Conservation (phyloP, 176 grass and related monocot species). For the Eleusine indica region DNA sequence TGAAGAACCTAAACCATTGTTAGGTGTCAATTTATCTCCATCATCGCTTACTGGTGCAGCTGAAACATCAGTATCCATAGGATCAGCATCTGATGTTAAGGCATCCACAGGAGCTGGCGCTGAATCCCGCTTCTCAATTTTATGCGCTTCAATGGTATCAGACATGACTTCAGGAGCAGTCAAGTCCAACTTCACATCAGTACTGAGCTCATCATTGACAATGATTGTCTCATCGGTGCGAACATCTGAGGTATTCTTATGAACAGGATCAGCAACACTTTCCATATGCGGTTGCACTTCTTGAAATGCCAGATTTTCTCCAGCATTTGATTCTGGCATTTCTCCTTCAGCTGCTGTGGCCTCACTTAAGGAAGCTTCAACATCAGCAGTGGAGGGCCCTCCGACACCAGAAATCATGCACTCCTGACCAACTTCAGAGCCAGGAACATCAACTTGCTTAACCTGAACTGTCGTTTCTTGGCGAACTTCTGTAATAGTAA, state of each 20-base stretch:
- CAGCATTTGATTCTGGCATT: slow-evolving; percentile 28
- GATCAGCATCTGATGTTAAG: slow-evolving; percentile 41
- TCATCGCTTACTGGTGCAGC: slow-evolving; percentile 33
- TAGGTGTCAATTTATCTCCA: slow-evolving; percentile 27
- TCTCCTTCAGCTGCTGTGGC: slow-evolving; percentile 24
- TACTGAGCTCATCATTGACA: slow-evolving; percentile 36
- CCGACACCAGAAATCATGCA: background rate
- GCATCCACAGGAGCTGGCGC: slow-evolving; percentile 30
- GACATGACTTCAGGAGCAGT: slow-evolving; percentile 30
- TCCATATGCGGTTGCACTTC: slow-evolving; percentile 25
- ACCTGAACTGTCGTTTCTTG: slow-evolving; percentile 43
- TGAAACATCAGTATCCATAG: slow-evolving; percentile 40
- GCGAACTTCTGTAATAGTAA: slow-evolving; percentile 28
- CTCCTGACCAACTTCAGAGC: slow-evolving; percentile 19
- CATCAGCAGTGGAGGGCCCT: slow-evolving; percentile 1
- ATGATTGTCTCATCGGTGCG: slow-evolving; percentile 38
- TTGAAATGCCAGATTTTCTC: slow-evolving; percentile 31
- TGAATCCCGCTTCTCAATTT: slow-evolving; percentile 41
- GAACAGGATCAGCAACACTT: slow-evolving; percentile 25
- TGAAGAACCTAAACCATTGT: slow-evolving; percentile 39
- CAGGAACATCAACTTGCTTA: slow-evolving; percentile 40
- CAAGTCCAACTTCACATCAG: slow-evolving; percentile 43
- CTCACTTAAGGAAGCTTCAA: slow-evolving; percentile 36
- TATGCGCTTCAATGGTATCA: slow-evolving; percentile 42
- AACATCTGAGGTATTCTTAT: slow-evolving; percentile 36